Conservation (phyloP, 441 rosid species). For the Adansonia madagascariensis region DNA sequence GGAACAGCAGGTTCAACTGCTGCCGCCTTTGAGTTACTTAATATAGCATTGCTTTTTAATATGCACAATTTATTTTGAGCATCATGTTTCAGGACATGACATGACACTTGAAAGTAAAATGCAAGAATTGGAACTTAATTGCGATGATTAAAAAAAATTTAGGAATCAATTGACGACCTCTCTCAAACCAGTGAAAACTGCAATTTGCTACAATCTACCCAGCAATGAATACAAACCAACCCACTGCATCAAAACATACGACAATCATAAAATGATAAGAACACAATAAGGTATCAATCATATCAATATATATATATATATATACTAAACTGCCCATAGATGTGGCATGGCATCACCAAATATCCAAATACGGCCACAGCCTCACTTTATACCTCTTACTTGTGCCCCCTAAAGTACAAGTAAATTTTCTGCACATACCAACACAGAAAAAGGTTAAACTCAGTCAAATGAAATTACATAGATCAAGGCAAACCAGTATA, state of each 20-base stretch:
- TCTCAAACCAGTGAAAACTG: neutral
- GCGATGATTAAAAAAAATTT: neutral
- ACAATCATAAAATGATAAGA: constrained; percentile 27
- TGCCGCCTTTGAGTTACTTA: neutral
- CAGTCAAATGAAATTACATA: neutral
- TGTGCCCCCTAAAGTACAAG: constrained; percentile 77
- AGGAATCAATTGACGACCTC: constrained; percentile 12
- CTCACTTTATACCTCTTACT: constrained; percentile 46
- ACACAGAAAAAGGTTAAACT: neutral
- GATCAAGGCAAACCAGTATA: neutral
- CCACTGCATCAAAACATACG: constrained; percentile 18
- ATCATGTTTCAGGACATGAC: neutral
- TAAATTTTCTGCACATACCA: constrained; percentile 73
- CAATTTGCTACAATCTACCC: constrained; percentile 23
- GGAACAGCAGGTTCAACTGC: neutral
- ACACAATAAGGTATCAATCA: constrained; percentile 14
- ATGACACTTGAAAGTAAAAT: neutral
- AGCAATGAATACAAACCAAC: constrained; percentile 22
- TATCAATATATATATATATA: constrained; percentile 22
- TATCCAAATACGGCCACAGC: constrained; percentile 15
- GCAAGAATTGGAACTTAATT: constrained; percentile 10
- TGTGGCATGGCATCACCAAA: constrained; percentile 19
- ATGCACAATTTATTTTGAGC: neutral
- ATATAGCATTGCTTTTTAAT: neutral
- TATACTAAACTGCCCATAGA: constrained; percentile 27